Base-by-base conservation (phyloP, 164 flowering plant genomes). In the Sextonia rubra region DNA sequence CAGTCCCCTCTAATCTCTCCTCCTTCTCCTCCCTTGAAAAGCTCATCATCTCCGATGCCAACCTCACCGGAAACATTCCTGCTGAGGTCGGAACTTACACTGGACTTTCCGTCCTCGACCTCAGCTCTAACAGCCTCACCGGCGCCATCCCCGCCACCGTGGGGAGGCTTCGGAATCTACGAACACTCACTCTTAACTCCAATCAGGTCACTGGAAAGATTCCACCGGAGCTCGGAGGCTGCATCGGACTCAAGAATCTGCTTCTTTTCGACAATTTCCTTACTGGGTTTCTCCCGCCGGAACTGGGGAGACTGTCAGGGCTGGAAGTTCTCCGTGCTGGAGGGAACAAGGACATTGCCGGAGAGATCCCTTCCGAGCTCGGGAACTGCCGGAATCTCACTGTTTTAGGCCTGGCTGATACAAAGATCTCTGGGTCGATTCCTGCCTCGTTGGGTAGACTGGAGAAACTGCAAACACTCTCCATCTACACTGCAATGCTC, bases 21-120 rank as follows among this genome's bases (percentile, higher is more conserved):
- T 75, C 89, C 3, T 64, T 92, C 14, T 49, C 0, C 9, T 83
- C 20, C 32, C 90, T 95, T 29, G 72, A 77, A 30, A 86, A 64
- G 29, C 90, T 96, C 8, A 71, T 80, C n/a, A 83, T 96, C 61
- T 96, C 97, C 5, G 84, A 70, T 56, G 83, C 95, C 2, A 96
- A 96, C 74, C 80, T 96, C 68, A 90, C 98, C 32, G 99, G 99
- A 14, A 60, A 76, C 0, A 87, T 96, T 71, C 94, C 99, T 0
- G 60, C 56, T 61, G 87, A 83, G 0, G 75, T 93, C 37, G 96
- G 92, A 1, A 78, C 80, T 64, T 85, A 81, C 67, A 1, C 65
- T 37, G 26, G 68, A 2, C 90, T 96, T 4, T 66, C 32, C 4
- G 68, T 72, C 5, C 68, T 95, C 26, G 97, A 91, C 71, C 66